Conservation (phyloP, 176 grass and related monocot species). For the Triticum urartu region DNA sequence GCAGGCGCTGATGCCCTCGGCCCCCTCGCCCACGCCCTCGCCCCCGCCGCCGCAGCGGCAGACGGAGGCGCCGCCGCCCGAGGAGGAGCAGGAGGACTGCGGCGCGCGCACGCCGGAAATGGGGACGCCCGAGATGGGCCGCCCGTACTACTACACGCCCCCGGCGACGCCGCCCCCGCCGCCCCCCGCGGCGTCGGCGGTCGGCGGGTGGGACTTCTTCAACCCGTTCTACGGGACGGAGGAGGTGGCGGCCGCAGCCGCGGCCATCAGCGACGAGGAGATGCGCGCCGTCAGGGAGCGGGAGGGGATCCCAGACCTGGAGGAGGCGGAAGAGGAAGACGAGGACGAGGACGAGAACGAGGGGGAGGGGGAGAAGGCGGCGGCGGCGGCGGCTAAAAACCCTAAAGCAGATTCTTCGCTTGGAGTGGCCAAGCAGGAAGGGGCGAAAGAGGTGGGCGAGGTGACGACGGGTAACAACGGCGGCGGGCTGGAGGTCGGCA, state of each 20-base stretch:
- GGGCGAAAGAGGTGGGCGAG: slow-evolving; percentile 25
- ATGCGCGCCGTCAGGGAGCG: slow-evolving; percentile 75
- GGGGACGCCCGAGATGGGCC: slow-evolving; percentile 46
- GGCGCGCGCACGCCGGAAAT: slow-evolving; percentile 36
- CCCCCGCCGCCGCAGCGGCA: not conserved
- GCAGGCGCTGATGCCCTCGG: not conserved
- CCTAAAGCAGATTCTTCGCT: slow-evolving; percentile 24
- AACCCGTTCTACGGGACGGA: slow-evolving; percentile 85
- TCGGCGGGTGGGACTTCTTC: slow-evolving; percentile 89
- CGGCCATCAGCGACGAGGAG: slow-evolving; percentile 63
- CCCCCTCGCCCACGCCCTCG: slow-evolving; percentile 1
- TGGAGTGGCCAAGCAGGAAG: slow-evolving; percentile 33
- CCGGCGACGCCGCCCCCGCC: slow-evolving; percentile 37
- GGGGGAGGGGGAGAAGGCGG: not conserved
- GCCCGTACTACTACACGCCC: slow-evolving; percentile 68
- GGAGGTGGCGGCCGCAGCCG: slow-evolving; percentile 25
- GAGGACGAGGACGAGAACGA: not conserved
- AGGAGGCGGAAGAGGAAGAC: slow-evolving; percentile 59
- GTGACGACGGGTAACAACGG: slow-evolving; percentile 25
- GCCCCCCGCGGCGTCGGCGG: slow-evolving; percentile 28
- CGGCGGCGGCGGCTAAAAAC: not conserved
- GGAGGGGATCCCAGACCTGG: slow-evolving; percentile 92
- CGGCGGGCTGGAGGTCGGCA: slow-evolving; percentile 41
- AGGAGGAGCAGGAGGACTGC: not conserved
- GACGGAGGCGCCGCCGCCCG: not conserved